Base-by-base conservation (phyloP, 2,329 filamentous ascomycete genomes). In the Sporothrix euskadiensis region DNA sequence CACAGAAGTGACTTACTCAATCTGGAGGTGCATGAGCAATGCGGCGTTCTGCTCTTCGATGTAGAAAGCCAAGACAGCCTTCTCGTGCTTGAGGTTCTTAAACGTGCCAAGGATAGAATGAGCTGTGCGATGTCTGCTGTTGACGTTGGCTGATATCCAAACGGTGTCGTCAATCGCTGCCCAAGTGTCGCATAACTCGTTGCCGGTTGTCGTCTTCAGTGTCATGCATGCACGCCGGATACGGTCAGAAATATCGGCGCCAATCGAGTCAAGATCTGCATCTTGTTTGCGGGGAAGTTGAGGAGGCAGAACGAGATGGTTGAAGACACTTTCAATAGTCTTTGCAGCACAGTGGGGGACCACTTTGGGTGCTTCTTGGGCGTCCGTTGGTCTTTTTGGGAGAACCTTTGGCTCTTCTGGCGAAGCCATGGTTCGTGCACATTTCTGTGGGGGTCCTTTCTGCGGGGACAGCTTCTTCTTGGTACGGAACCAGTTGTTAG, bases 41-140 rank as follows among this genome's bases (percentile, higher is more conserved):
- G 76, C 81, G 2, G 81, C 79, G 69, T 82, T 82, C 65, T 82
- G 81, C 22, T 71, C 73, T 10, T 66, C 56, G 2, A 77, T 9
- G 14, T 77, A 47, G 3, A 73, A 56, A 7, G 72, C 26, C 5
- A 76, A 4, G 19, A 77, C 54, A 3, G 47, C 57, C 1, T 57
- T 44, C 0, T 74, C 71, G 3, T 39, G 6, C 9, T 56, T n/a
- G 0, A 71, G 52, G 0, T 66, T n/a, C 0, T 54, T 22, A 5
- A 75, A 47, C 4, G 71, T 30, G 1, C 4, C n/a, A 0, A 56
- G 19, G 2, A 75, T n/a, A 4, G 22, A 22, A 5, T 9, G 4
- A 4, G 12, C 12, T 0, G 44, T 56, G n/a, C 30, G 14, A 8
- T 35, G 19, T 14, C 26, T 35, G 5, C 57, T 35, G 2, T 56